A percentile compares a stretch with the other conserved stretches of the same genome.
Evolutionary conservation across 139 green algal species (phyloP).

Genomic region (Closterium sp.): DNA sequence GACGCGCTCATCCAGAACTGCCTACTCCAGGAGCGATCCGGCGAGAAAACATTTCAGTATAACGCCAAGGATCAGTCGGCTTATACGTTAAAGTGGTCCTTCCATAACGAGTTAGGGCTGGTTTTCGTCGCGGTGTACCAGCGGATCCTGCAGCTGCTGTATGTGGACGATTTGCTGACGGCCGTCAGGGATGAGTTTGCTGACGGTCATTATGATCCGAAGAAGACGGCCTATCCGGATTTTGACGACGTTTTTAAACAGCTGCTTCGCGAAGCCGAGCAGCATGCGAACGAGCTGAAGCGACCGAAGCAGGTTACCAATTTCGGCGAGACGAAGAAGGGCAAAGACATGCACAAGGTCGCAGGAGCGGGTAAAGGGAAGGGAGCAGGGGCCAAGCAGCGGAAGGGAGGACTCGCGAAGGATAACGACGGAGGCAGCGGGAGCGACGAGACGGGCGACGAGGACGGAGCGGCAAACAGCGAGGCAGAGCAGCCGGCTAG

Average conservation of each 20-base stretch:
- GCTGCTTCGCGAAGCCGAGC: constrained; percentile 36
- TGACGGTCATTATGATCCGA: constrained; percentile 2
- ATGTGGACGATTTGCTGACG: constrained; percentile 54
- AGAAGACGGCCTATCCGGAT: constrained; percentile 9
- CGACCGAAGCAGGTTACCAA: constrained; percentile 37
- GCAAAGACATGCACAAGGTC: neutral
- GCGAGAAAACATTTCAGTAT: constrained; percentile 77
- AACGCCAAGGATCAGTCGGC: constrained; percentile 57
- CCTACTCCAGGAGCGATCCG: constrained; percentile 86
- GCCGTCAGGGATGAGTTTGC: constrained; percentile 41
- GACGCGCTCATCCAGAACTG: constrained; percentile 81
- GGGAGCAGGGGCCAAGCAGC: constrained; percentile 1
- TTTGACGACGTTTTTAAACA: constrained; percentile 42
- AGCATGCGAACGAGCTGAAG: constrained; percentile 24
- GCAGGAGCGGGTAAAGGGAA: constrained; percentile 12
- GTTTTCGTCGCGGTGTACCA: constrained; percentile 98
- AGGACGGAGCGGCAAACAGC: neutral
- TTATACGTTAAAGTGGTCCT: constrained; percentile 92
- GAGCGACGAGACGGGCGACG: neutral
- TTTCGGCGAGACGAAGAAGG: constrained; percentile 45
- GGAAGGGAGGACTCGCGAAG: constrained; percentile 2
- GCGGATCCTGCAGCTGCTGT: constrained; percentile 69
- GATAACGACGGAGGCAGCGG: constrained; percentile 30
- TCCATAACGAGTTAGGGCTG: constrained; percentile 92
- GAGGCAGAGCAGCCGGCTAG: neutral